These are phyloP conservation scores for Xylaria nigripes DNA, from an alignment of 495 filamentous ascomycete species.

Conservation along the genomic window DNA sequence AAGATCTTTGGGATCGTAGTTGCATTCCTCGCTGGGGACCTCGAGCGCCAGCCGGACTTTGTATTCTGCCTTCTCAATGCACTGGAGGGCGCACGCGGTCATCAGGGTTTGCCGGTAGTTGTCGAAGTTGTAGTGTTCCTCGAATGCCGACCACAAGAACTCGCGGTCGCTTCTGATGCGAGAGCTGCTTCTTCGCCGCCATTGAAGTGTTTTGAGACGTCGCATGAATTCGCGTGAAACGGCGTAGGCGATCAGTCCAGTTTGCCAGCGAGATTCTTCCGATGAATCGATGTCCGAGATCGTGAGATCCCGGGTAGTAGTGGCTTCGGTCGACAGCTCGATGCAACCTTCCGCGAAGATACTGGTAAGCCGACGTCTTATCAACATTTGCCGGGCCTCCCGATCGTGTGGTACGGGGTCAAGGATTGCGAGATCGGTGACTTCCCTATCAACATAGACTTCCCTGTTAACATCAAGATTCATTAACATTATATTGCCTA, in stretches of 20 bases:
- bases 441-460: constrained; percentile 1
- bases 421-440: constrained; percentile 15
- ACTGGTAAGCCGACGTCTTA: background rate
- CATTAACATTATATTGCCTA: background rate
- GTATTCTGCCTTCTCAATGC: constrained; percentile 17
- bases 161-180: background rate
- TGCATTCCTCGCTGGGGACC: constrained; percentile 18
- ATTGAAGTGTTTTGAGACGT: constrained; percentile 14
- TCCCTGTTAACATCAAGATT: background rate
- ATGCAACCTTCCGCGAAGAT: constrained; percentile 20
- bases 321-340: background rate
- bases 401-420: constrained; percentile 8
- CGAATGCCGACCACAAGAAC: constrained; percentile 17
- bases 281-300: background rate
- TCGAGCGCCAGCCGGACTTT: constrained; percentile 22
- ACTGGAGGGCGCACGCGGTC: constrained; percentile 18
- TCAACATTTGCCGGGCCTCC: background rate
- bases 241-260: constrained; percentile 18
- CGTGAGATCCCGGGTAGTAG: background rate
- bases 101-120: constrained; percentile 16
- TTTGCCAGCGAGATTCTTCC: constrained; percentile 2
- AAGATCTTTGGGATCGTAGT: constrained; percentile 6
- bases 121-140: constrained; percentile 18
- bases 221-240: constrained; percentile 19
- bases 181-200: background rate